Evolutionary conservation across 305 asterid genomes (phyloP).

Genomic region (Stenogyne calaminthoides): DNA sequence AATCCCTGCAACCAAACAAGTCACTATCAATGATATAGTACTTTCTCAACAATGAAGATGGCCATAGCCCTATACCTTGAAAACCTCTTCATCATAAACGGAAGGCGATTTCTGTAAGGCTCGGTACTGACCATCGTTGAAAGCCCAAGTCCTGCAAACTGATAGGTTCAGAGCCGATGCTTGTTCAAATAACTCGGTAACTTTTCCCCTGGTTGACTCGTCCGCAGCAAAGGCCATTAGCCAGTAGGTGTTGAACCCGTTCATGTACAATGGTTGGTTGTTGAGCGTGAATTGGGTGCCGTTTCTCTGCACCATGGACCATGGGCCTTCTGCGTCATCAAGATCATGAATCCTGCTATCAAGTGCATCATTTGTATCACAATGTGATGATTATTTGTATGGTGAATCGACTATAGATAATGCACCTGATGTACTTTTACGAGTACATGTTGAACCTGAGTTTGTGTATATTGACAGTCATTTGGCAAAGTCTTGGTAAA

Average conservation of each 20-base stretch:
- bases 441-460: no score
- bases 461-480: no score
- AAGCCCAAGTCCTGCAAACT: conserved; percentile 95
- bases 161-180: conserved; percentile 77
- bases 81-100: conserved; percentile 76
- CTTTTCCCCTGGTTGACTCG: conserved; percentile 74
- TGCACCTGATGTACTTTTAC: neutral
- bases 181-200: conserved; percentile 70
- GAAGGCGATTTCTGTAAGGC: conserved; percentile 87
- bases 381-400: neutral
- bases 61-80: conserved; percentile 48
- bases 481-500: no score
- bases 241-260: conserved; percentile 98
- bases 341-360: neutral
- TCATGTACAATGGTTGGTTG: conserved; percentile 77
- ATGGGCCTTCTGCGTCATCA: conserved; percentile 47
- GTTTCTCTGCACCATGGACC: conserved; percentile 71
- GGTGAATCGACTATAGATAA: neutral
- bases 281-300: conserved; percentile 75
- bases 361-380: neutral
- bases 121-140: conserved; percentile 89
- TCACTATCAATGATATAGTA: neutral
- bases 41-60: neutral
- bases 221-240: conserved; percentile 86
- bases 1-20: conserved; percentile 47